Evolutionary conservation across 306 rosid species (phyloP).

Genomic region (Echinosophora koreensis): DNA sequence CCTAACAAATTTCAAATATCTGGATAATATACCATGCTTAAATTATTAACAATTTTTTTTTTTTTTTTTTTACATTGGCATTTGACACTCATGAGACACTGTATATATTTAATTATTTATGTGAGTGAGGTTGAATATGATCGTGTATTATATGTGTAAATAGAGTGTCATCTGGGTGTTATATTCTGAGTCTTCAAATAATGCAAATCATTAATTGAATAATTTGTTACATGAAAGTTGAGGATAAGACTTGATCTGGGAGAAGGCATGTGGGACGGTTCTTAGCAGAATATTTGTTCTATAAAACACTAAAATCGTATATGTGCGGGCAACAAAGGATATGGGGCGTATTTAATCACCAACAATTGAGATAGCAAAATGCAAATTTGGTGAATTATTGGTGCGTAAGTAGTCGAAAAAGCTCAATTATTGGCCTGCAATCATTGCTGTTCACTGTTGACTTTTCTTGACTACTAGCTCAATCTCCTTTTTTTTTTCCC

Average conservation of each 20-base stretch:
- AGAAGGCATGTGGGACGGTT: background rate
- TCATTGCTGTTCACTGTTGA: slow-evolving; percentile 68
- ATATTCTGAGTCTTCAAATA: too few species aligned
- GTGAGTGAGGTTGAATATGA: too few species aligned
- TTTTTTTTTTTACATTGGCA: too few species aligned
- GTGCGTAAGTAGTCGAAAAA: slow-evolving; percentile 47
- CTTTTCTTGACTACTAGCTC: slow-evolving; percentile 47
- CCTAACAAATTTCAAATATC: too few species aligned
- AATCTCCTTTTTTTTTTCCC: slow-evolving; percentile 39
- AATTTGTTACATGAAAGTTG: background rate
- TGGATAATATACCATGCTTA: too few species aligned
- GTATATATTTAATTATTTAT: too few species aligned
- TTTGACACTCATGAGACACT: too few species aligned
- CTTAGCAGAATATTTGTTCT: background rate
- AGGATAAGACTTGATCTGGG: slow-evolving; percentile 16
- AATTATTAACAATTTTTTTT: too few species aligned
- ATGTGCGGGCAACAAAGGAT: background rate
- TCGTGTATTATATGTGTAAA: too few species aligned
- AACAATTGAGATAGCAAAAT: background rate
- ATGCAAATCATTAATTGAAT: background rate
- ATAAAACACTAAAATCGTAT: background rate
- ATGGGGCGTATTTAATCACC: slow-evolving; percentile 31
- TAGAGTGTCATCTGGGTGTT: too few species aligned
- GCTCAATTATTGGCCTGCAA: slow-evolving; percentile 82
- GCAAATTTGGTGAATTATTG: slow-evolving; percentile 55